Evolutionary conservation across 148 eudicot genomes (phyloP).

Genomic region (Chenopodium berlandieri): DNA sequence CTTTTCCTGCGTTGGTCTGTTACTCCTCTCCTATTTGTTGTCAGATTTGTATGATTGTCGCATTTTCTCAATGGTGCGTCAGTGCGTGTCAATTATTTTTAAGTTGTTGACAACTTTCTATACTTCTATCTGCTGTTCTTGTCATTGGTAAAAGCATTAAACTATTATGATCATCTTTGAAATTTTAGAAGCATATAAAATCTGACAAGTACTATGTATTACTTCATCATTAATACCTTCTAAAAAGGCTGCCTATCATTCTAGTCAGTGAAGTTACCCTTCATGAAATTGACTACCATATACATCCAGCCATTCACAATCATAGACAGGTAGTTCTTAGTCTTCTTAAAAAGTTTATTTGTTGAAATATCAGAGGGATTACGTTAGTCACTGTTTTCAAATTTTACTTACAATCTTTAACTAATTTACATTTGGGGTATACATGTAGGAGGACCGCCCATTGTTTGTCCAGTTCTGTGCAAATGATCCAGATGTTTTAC

Average conservation of each 20-base stretch:
- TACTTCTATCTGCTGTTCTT: background rate
- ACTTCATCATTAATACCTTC: too few species aligned
- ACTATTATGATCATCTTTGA: background rate
- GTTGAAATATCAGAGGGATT: background rate
- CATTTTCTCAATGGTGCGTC: too few species aligned
- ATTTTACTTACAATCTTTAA: background rate
- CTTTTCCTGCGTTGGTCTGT: background rate
- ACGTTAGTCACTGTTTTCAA: background rate
- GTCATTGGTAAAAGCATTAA: background rate
- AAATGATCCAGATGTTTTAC: slow-evolving; percentile 76
- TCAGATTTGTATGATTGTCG: background rate
- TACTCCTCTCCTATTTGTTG: too few species aligned
- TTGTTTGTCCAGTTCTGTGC: slow-evolving; percentile 97
- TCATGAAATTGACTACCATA: background rate
- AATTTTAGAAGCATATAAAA: too few species aligned
- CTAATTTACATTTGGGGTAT: slow-evolving; percentile 2
- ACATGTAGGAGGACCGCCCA: slow-evolving; percentile 88
- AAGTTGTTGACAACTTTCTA: too few species aligned
- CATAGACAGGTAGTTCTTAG: background rate
- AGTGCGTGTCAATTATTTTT: too few species aligned
- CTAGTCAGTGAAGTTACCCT: too few species aligned
- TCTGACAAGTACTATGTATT: too few species aligned
- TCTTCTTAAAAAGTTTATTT: background rate
- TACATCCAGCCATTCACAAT: background rate
- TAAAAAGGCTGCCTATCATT: too few species aligned